phyloP scores from a whole-genome alignment of 164 flowering plant species.

The Brasenia schreberi region DNA sequence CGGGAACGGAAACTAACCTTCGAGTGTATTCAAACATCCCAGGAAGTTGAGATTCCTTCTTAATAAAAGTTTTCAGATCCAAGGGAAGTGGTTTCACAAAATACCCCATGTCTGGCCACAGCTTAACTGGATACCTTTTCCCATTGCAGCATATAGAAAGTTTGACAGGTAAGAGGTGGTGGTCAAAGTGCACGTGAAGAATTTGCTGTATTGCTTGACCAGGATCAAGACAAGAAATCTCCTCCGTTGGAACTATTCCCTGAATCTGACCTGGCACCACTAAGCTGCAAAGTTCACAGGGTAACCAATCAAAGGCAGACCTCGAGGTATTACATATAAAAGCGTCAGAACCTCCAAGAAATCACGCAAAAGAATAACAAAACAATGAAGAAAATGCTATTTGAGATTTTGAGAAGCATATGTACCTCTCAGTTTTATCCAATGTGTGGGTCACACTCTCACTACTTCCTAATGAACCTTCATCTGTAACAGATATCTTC shows the following conservation, averaged over 20 bases:
- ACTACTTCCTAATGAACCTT: constrained; percentile 30
- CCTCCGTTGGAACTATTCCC: constrained; percentile 53
- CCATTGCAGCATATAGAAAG: constrained; percentile 45
- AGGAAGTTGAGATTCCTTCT: constrained; percentile 60
- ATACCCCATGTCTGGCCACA: constrained; percentile 91
- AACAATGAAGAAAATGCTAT: too few species aligned
- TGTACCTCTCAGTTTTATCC: constrained; percentile 37
- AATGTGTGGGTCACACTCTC: constrained; percentile 29
- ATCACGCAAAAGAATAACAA: too few species aligned
- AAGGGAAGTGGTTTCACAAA: constrained; percentile 75
- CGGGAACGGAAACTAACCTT: constrained; percentile 31
- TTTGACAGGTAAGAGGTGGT: constrained; percentile 84
- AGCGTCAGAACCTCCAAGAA: background rate
- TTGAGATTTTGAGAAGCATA: background rate
- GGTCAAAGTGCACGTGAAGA: constrained; percentile 66
- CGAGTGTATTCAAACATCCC: constrained; percentile 87
- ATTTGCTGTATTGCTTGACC: constrained; percentile 37
- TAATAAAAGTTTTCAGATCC: constrained; percentile 36
- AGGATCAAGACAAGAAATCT: constrained; percentile 49
- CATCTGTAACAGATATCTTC: constrained; percentile 40
- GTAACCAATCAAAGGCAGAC: background rate
- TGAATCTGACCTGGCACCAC: constrained; percentile 29
- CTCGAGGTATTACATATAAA: background rate
- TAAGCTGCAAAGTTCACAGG: constrained; percentile 27
- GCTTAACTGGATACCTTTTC: constrained; percentile 49